Conservation (phyloP, 352 stramenopile species). For the Pythium rishiriense region DNA sequence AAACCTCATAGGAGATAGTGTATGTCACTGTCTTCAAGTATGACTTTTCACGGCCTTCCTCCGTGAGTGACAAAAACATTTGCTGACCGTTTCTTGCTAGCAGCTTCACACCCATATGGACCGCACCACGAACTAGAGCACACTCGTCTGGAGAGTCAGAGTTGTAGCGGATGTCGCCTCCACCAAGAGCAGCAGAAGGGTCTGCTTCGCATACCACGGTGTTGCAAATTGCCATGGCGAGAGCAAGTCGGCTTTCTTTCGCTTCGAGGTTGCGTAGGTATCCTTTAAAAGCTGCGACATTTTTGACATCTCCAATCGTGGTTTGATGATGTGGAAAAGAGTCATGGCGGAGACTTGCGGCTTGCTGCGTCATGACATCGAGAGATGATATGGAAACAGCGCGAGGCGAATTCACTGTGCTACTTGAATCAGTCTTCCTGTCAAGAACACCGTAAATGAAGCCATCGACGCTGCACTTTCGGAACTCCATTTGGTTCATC, state of each 20-base stretch:
- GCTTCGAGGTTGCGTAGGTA: conserved; percentile 50
- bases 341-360: conserved; percentile 14
- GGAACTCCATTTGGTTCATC: conserved; percentile 95
- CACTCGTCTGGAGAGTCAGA: conserved; percentile 93
- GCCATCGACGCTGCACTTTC: conserved; percentile 92
- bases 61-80: conserved; percentile 59
- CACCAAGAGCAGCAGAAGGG: conserved; percentile 14
- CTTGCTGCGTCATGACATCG: conserved; percentile 17
- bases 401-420: conserved; percentile 4
- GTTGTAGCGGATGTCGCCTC: conserved; percentile 71
- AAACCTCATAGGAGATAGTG: conserved; percentile 63
- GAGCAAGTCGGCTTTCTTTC: conserved; percentile 55
- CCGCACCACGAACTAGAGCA: conserved; percentile 85
- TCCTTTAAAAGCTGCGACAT: conserved; percentile 44
- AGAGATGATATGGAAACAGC: conserved; percentile 26
- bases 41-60: conserved; percentile 55
- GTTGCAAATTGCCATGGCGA: conserved; percentile 83
- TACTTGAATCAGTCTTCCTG: conserved; percentile 29
- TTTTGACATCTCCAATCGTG: conserved; percentile 21
- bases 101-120: conserved; percentile 79
- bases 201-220: conserved; percentile 83
- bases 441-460: conserved; percentile 71
- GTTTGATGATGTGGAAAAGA: conserved; percentile 9
- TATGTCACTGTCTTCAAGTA: conserved; percentile 70
- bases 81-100: conserved; percentile 52